Base-by-base conservation (phyloP, 768 basidiomycete species). In the Ramaria sp. region DNA sequence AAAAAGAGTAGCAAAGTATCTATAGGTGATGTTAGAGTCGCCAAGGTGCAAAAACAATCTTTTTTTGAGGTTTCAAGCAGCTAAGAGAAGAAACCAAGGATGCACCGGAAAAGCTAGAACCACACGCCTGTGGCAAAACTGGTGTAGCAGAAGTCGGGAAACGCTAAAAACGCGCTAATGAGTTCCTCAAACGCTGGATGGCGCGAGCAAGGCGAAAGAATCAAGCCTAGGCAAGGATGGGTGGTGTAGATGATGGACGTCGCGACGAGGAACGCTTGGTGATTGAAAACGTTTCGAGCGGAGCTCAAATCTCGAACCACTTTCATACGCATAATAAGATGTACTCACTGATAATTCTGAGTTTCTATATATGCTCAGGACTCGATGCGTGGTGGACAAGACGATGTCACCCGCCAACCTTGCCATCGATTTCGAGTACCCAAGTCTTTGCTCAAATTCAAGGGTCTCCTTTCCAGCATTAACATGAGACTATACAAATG, bases 191-290 rank as follows among this genome's bases (percentile, higher is more conserved):
- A 13, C 16, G 18, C 44, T 36, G 53, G 32, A 45, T 34, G 41
- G 30, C 45, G 34, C 36, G 16, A 45, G 28, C 53, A 36, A 55
- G 25, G 38, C 28, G 18, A 15, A 34, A 30, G 13, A 25, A 27
- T 45, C 43, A 27, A 37, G 45, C 44, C 22, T 15, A 6, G 16
- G 27, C n/a, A 28, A 20, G 42, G 15, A 9, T 55, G 20, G 32
- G 32, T 45, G 53, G 43, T 45, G 12, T 25, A 20, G 53, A 32
- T 55, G 53, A 55, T 55, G 53, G 42, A 55, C 42, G 53, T 55
- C 53, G 53, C 53, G 53, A 55, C 53, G 44, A 45, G 42, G 44
- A 50, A 55, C 53, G 24, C 42, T 43, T 52, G 13, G n/a, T 52
- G 13, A 6, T 13, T 32, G 48, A 50, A 50, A 50, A 50, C 18